Conservation (phyloP, 169 alveolate genomes). For the Besnoitia besnoiti region DNA sequence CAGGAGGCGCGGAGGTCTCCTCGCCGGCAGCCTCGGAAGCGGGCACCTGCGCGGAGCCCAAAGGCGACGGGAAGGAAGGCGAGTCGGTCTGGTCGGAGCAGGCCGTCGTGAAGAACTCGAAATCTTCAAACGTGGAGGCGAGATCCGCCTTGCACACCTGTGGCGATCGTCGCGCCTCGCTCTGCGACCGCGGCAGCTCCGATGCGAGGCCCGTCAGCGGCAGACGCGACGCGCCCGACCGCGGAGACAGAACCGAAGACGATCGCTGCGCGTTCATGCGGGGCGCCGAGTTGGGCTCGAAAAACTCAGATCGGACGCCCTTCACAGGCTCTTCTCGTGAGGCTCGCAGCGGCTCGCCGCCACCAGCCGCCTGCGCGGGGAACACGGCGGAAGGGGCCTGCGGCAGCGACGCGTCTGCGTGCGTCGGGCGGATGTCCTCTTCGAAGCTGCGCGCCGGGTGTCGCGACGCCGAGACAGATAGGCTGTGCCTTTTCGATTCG, state of each 20-base stretch:
- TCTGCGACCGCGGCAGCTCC: neutral
- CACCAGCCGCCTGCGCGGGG: too few species aligned
- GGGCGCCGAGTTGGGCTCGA: too few species aligned
- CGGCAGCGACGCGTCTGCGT: too few species aligned
- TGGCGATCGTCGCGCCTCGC: neutral
- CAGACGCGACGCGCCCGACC: neutral
- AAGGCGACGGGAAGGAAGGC: neutral
- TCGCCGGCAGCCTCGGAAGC: neutral
- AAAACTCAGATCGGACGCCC: too few species aligned
- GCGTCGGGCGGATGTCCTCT: too few species aligned
- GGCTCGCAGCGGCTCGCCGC: too few species aligned
- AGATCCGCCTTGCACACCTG: neutral
- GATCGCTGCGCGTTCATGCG: too few species aligned
- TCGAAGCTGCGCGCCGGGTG: too few species aligned
- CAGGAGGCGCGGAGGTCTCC: neutral
- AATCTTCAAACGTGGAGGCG: conserved; percentile 21
- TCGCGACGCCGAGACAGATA: too few species aligned
- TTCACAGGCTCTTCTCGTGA: too few species aligned
- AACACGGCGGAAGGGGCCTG: too few species aligned
- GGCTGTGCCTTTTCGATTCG: too few species aligned
- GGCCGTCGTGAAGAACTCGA: conserved; percentile 22
- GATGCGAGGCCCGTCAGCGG: neutral
- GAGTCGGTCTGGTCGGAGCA: conserved; percentile 26
- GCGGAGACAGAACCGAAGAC: neutral
- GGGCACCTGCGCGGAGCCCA: neutral